These are phyloP conservation scores for Solanum stenotomum DNA, from an alignment of 257 asterid genomes.

Conservation along the genomic window DNA sequence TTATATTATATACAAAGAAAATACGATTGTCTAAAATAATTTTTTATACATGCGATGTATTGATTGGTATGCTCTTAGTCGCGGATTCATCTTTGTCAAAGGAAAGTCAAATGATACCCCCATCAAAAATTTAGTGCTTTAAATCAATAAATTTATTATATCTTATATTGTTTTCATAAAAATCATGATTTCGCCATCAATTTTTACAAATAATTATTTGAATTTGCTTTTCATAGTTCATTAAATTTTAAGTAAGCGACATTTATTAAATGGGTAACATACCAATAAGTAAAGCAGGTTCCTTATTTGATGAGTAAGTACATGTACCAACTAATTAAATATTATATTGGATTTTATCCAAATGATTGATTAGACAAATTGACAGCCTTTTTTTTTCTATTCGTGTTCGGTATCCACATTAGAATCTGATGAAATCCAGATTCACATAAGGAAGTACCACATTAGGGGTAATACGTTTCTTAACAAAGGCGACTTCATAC, in stretches of 20 bases:
- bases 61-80: neutral
- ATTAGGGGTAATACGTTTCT: no score
- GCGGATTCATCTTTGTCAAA: neutral
- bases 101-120: neutral
- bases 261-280: neutral
- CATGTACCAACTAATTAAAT: neutral
- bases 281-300: slow-evolving; percentile 7
- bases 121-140: neutral
- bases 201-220: neutral
- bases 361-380: neutral
- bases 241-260: neutral
- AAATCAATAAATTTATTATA: no score
- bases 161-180: no score
- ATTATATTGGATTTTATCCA: neutral
- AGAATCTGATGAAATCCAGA: fast-evolving
- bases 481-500: no score
- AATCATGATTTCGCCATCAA: neutral
- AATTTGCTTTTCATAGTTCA: neutral
- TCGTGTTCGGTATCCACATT: no score
- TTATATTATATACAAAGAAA: neutral
- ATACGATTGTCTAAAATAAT: neutral
- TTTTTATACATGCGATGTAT: neutral
- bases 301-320: neutral
- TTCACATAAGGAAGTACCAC: no score
- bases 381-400: neutral